A percentile compares a stretch with the other conserved stretches of the same genome.
These are phyloP conservation scores for Lenzites betulinus DNA, from an alignment of 768 basidiomycete genomes.

Conservation along the genomic window DNA sequence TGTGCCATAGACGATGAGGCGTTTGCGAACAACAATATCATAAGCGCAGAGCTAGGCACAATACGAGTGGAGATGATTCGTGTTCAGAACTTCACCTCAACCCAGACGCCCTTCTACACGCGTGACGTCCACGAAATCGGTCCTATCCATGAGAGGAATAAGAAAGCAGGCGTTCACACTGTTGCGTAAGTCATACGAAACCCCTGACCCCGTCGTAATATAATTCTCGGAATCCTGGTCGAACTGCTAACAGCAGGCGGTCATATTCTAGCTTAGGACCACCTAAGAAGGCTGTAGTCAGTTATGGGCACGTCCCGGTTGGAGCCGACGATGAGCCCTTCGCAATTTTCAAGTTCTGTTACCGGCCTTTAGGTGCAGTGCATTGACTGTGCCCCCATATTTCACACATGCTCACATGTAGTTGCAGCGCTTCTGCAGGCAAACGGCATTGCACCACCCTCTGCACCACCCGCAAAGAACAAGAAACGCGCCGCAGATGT, in stretches of 20 bases:
- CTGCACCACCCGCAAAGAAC: neutral
- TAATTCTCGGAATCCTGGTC: too few species aligned
- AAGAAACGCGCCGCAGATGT: neutral
- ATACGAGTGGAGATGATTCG: conserved; percentile 8
- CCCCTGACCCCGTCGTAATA: too few species aligned
- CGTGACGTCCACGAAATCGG: neutral
- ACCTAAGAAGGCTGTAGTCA: too few species aligned
- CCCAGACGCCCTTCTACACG: neutral
- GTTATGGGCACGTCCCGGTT: too few species aligned
- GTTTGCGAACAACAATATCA: neutral
- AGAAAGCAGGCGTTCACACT: conserved; percentile 17
- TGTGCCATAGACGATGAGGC: conserved; percentile 3
- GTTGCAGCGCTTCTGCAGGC: neutral
- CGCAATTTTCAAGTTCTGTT: conserved; percentile 11
- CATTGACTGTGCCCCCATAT: neutral
- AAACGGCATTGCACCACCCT: neutral
- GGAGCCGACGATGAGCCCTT: neutral
- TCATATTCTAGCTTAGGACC: too few species aligned
- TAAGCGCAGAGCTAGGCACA: neutral
- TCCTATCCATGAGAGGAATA: conserved; percentile 15
- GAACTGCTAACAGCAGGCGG: too few species aligned
- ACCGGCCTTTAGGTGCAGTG: conserved; percentile 12
- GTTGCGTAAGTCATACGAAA: conserved; percentile 19
- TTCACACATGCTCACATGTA: neutral
- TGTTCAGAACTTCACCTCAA: neutral